Percentiles rank a stretch among this genome's conserved stretches.
Conservation (phyloP, 129 eudicot genomes). For the Deinandra increscens region DNA sequence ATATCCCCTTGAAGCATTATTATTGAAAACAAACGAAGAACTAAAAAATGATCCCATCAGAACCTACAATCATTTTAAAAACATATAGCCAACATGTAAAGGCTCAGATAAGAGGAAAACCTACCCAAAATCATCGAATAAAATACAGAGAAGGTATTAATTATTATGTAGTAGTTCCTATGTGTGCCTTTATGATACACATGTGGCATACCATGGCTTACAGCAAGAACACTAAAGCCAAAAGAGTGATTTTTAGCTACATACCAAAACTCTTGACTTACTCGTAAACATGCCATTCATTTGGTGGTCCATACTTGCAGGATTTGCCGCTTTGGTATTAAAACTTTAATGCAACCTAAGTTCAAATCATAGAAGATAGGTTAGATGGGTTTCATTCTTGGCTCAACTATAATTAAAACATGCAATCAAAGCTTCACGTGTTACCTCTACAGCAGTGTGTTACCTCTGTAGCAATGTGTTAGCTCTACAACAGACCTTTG, state of each 20-base stretch:
- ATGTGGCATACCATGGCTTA: slow-evolving; percentile 85
- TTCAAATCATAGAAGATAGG: not conserved
- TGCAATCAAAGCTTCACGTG: slow-evolving; percentile 22
- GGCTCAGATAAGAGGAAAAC: too few relatives aligned
- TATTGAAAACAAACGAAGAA: too few relatives aligned
- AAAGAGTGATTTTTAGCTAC: not conserved
- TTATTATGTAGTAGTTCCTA: slow-evolving; percentile 75
- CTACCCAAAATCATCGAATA: too few relatives aligned
- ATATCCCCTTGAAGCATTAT: too few relatives aligned
- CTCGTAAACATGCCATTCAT: slow-evolving; percentile 90
- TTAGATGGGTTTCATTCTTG: not conserved
- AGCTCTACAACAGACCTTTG: too few relatives aligned
- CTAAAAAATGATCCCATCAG: too few relatives aligned
- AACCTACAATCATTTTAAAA: too few relatives aligned
- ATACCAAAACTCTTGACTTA: slow-evolving; percentile 25
- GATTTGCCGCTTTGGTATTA: too few relatives aligned
- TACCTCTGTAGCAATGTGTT: too few relatives aligned
- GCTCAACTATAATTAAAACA: not conserved
- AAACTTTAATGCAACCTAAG: slow-evolving; percentile 83
- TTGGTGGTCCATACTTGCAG: slow-evolving; percentile 82
- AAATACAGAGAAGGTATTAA: too few relatives aligned
- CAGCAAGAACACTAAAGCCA: slow-evolving; percentile 70
- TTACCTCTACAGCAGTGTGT: too few relatives aligned
- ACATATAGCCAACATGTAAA: too few relatives aligned
- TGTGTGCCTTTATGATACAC: slow-evolving; percentile 79